Base-by-base conservation (phyloP, 768 basidiomycete genomes). In the Leccinum uliginosum region DNA sequence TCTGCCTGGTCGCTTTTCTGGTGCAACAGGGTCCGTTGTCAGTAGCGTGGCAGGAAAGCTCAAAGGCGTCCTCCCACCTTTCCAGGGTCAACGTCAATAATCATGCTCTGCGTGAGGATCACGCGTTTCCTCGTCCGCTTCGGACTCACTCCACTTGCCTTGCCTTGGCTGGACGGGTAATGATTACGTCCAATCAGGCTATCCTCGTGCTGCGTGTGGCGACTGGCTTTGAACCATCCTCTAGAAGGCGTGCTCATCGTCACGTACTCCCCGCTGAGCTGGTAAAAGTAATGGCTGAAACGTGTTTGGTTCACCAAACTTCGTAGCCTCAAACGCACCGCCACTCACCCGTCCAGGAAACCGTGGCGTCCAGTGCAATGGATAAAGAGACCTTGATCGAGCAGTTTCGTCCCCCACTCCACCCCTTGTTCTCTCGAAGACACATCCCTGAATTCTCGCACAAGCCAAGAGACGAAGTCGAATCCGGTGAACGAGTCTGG, bases 401-500 rank as follows among this genome's bases (percentile, higher is more conserved):
- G 80, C 21, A 98, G 70, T 62, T 80, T 86, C 29, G 78, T 73
- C 6, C 91, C 96, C 83, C 85, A 88, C 59, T 93, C 89, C 17
- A 81, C 74, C 0, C 82, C 96, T 62, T 93, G 89, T 26, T 87
- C 83, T 51, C 91, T 78, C 15, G 87, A 89, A 1, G 88, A 86
- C 7, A 97, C 84, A 67, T 98, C 95, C 29, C 85, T 82, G 66
- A 94, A 98, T 70, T 94, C 90, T 30, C 90, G 82, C n/a, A 91
- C 83, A 19, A 97, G 75, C 95, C 95, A 98, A 1, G 87, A 87
- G 23, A 94, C 89, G 62, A 98, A 85, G 43, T 93, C 91, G 60
- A 83, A 86, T 1, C 95, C 95, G 10, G 86, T 91, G 69, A 98
- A 98, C 5, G 89, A 86, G 60, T 93, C 87, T 3, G 83, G 80